phyloP scores from a whole-genome alignment of 139 green algal genomes.

The Volvox reticuliferus region DNA sequence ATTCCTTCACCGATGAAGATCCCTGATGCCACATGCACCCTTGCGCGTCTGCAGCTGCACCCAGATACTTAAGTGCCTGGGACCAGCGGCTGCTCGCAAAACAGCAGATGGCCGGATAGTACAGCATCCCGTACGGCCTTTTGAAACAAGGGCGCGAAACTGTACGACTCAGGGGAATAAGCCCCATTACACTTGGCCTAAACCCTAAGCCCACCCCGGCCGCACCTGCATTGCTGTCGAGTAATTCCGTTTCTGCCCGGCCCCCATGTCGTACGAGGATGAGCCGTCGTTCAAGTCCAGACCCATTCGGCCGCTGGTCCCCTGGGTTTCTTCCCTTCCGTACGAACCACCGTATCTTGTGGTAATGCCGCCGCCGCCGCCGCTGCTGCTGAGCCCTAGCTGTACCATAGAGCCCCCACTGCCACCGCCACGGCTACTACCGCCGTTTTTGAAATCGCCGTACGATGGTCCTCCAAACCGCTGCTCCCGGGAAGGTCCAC shows the following conservation, averaged over 20 bases:
- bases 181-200: no score
- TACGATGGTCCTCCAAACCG: neutral
- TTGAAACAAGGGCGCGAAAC: no score
- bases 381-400: neutral
- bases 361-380: neutral
- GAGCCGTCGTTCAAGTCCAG: conserved; percentile 3
- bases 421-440: neutral
- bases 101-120: no score
- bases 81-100: no score
- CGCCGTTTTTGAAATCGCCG: neutral
- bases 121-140: no score
- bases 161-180: no score
- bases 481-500: neutral
- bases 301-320: neutral
- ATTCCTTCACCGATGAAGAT: no score
- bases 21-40: no score
- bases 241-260: conserved; percentile 48
- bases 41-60: no score
- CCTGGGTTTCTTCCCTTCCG: neutral
- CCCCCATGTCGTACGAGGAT: conserved; percentile 24
- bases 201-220: neutral
- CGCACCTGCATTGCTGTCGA: conserved; percentile 45
- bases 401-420: conserved; percentile 43
- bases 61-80: no score
- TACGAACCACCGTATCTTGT: neutral